A percentile compares a stretch with the other conserved stretches of the same genome.
Evolutionary conservation across 305 asterid species (phyloP).

Genomic region (Plantago coronopus): DNA sequence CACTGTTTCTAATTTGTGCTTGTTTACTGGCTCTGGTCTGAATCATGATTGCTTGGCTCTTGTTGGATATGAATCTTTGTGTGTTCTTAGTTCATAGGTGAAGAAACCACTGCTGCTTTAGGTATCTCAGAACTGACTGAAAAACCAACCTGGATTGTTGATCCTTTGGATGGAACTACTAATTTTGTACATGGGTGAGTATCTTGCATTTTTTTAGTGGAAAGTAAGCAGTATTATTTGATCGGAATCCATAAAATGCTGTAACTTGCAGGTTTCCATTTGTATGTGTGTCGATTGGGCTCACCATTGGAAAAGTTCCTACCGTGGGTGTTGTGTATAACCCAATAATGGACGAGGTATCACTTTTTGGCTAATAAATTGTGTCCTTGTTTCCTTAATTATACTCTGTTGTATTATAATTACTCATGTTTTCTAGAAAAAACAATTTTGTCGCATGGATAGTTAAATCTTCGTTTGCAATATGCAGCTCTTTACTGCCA

Average conservation of each 20-base stretch:
- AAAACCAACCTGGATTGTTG: constrained; percentile 98
- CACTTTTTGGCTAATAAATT: constrained; percentile 10
- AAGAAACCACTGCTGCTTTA: constrained; percentile 91
- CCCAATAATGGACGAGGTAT: constrained; percentile 93
- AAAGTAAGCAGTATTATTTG: constrained; percentile 1
- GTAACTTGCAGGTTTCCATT: constrained; percentile 70
- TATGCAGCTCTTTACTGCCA: constrained; percentile 77
- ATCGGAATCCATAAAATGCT: constrained; percentile 18
- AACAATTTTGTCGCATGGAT: neutral
- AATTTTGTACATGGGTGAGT: constrained; percentile 92
- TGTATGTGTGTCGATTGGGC: constrained; percentile 92
- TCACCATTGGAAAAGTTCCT: constrained; percentile 70
- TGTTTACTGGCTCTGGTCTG: neutral
- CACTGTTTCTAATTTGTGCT: constrained; percentile 5
- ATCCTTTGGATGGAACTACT: constrained; percentile 96
- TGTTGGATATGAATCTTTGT: constrained; percentile 18
- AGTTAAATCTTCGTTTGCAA: constrained; percentile 14
- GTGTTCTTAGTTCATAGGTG: constrained; percentile 72
- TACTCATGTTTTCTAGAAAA: no score
- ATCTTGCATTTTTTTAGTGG: neutral
- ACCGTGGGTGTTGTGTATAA: constrained; percentile 88
- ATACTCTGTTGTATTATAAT: neutral
- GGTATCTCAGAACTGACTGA: constrained; percentile 74
- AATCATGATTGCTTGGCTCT: constrained; percentile 8
- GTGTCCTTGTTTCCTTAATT: constrained; percentile 6